These are phyloP conservation scores for Lachancea lanzarotensis DNA, from an alignment of 805 yeast species.

Conservation along the genomic window DNA sequence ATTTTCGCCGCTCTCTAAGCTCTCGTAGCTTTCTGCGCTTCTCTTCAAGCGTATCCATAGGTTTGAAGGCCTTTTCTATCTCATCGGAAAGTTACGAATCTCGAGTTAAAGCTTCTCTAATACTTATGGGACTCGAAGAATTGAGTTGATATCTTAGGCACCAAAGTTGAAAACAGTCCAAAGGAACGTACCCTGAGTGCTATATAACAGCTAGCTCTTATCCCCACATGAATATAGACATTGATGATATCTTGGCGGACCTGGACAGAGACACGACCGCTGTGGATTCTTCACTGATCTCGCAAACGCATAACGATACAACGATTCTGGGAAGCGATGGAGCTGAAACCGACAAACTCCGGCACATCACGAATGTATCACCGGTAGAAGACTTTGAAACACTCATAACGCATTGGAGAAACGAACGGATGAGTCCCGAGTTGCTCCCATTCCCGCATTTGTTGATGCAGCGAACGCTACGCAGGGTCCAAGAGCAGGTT, in stretches of 20 bases:
- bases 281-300: conserved; percentile 18
- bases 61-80: neutral
- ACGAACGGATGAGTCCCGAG: conserved; percentile 84
- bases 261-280: conserved; percentile 46
- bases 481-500: conserved; percentile 59
- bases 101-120: neutral
- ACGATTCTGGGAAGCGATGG: conserved; percentile 15
- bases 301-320: conserved; percentile 16
- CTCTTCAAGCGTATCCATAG: conserved; percentile 38
- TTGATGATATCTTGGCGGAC: conserved; percentile 65
- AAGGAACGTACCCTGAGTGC: no score
- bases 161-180: neutral
- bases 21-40: conserved; percentile 46
- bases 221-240: conserved; percentile 42
- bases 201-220: no score
- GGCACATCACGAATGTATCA: conserved; percentile 11
- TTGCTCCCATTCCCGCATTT: conserved; percentile 65
- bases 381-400: conserved; percentile 23
- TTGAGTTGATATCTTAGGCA: neutral
- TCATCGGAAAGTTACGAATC: no score
- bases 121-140: neutral
- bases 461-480: conserved; percentile 51
- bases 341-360: neutral
- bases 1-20: conserved; percentile 43
- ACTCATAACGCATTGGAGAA: conserved; percentile 64